These are phyloP conservation scores for Tetrahymena elliotti DNA, from an alignment of 73 alveolate species.

Conservation along the genomic window DNA sequence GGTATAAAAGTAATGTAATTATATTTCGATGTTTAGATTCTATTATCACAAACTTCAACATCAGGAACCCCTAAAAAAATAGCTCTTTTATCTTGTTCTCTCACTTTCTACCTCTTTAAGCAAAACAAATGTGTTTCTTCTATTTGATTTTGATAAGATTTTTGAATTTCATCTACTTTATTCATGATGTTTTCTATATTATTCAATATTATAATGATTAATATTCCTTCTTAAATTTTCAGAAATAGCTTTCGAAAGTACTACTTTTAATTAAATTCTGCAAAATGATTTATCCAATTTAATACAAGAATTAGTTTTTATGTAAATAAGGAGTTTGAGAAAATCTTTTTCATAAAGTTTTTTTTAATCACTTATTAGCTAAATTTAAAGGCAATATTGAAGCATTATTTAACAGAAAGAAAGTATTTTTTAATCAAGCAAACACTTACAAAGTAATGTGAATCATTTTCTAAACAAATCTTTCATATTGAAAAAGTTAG, in stretches of 20 bases:
- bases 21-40: conserved; percentile 66
- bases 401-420: no score
- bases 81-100: background rate
- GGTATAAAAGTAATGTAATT: conserved; percentile 71
- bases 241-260: no score
- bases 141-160: background rate
- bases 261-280: background rate
- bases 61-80: background rate
- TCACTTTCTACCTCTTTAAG: background rate
- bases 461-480: no score
- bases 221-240: background rate
- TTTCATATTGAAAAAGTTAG: no score
- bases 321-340: background rate
- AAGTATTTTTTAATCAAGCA: no score
- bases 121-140: background rate
- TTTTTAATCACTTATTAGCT: background rate
- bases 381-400: background rate
- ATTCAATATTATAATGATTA: background rate
- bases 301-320: background rate
- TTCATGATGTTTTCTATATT: background rate
- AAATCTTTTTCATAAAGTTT: background rate
- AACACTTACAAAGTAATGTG: no score
- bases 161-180: background rate
- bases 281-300: background rate
- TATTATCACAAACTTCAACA: conserved; percentile 3